These are phyloP conservation scores for Yamagishiella unicocca DNA, from an alignment of 139 green algal species.

Conservation along the genomic window DNA sequence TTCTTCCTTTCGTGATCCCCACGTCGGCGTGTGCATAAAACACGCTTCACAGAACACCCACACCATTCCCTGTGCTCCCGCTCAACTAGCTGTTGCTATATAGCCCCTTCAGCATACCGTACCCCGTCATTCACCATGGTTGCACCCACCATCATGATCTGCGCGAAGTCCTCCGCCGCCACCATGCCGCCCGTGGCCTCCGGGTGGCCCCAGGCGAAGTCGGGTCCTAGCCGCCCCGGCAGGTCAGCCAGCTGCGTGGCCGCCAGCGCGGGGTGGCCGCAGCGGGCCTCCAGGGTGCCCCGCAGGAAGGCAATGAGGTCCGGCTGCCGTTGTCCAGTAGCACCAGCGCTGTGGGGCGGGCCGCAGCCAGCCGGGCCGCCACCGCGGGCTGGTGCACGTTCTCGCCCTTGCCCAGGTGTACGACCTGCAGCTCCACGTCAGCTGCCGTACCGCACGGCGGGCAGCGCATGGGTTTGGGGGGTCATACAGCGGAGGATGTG, in stretches of 20 bases:
- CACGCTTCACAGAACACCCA: background rate
- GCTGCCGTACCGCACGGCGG: too few relatives aligned
- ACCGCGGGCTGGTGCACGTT: conserved; percentile 8
- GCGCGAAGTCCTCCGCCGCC: background rate
- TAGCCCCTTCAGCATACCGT: too few relatives aligned
- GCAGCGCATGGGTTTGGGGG: too few relatives aligned
- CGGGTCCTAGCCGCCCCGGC: background rate
- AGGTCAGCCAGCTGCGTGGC: background rate
- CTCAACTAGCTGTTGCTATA: background rate
- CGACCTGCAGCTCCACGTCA: background rate
- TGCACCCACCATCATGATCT: background rate
- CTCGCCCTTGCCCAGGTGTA: conserved; percentile 13
- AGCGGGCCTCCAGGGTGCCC: background rate
- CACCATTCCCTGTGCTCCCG: background rate
- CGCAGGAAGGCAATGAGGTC: background rate
- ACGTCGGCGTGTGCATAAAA: background rate
- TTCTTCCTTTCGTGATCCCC: background rate
- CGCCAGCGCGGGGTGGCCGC: background rate
- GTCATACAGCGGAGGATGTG: background rate
- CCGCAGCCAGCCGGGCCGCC: conserved; percentile 10
- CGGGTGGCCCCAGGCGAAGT: conserved; percentile 19
- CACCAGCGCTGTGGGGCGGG: background rate
- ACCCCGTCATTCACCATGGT: background rate
- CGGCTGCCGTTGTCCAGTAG: conserved; percentile 19
- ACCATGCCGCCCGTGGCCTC: conserved; percentile 29